Percentiles rank a stretch among this genome's conserved stretches.
Conservation (phyloP, 345 rosid genomes). For the Camelina sativa region DNA sequence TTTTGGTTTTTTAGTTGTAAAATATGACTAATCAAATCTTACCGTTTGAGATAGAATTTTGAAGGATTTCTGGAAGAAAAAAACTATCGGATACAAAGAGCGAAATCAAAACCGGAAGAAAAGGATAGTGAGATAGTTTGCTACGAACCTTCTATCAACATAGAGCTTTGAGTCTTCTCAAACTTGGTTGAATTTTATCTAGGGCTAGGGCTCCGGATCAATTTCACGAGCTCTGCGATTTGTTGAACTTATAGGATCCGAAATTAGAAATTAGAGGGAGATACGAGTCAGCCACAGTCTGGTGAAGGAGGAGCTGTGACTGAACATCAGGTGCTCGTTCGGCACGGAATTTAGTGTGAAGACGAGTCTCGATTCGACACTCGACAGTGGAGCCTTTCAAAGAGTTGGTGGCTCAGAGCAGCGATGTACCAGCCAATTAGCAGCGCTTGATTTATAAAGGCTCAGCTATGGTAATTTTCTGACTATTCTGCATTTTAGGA, state of each 20-base stretch:
- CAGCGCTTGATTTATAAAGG: slow-evolving; percentile 87
- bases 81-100: too few species aligned
- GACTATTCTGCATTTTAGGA: slow-evolving; percentile 30
- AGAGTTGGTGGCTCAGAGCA: slow-evolving; percentile 58
- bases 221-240: slow-evolving; percentile 24
- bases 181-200: slow-evolving; percentile 12
- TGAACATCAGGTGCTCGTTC: slow-evolving; percentile 64
- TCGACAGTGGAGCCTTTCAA: slow-evolving; percentile 62
- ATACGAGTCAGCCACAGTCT: slow-evolving; percentile 60
- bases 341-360: slow-evolving; percentile 63
- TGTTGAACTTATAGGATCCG: slow-evolving; percentile 8
- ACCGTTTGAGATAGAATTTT: too few species aligned
- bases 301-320: slow-evolving; percentile 45
- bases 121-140: too few species aligned
- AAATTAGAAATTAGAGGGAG: slow-evolving; percentile 50
- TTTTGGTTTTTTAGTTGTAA: too few species aligned
- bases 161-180: slow-evolving; percentile 11
- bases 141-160: too few species aligned
- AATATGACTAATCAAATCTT: too few species aligned
- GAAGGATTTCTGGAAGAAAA: too few species aligned
- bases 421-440: slow-evolving; percentile 75
- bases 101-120: too few species aligned
- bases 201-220: slow-evolving; percentile 35
- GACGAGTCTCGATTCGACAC: slow-evolving; percentile 53
- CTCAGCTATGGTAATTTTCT: slow-evolving; percentile 62